Base-by-base conservation (phyloP, 495 filamentous ascomycete species). In the Aspergillus diversus region DNA sequence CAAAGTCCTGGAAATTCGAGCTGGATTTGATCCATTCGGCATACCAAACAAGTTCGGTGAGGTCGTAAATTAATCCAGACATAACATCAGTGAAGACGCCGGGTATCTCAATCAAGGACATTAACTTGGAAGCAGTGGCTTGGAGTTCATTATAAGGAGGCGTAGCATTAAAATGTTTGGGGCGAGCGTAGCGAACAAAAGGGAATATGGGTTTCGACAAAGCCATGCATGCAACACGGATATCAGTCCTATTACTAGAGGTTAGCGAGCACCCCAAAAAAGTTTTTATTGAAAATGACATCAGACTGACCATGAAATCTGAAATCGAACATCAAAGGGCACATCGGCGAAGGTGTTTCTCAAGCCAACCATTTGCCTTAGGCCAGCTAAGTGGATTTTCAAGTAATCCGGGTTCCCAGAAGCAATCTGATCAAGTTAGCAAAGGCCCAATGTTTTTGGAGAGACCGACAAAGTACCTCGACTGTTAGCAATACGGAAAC, bases 281-380 rank as follows among this genome's bases (percentile, higher is more conserved):
- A 43, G 9, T 3, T 49, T 2, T n/a, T 3, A 50, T 5, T 16
- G 32, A 42, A 37, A 16, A 7, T 12, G 32, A 51, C 8, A 49
- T 17, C 8, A 33, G 6, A 67, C 73, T 52, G 21, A 81, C 79
- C 79, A 81, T 73, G 77, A 75, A 12, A 81, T 80, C 31, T 81
- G 79, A 62, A 74, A 79, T 61, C 79, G 77, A 33, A 81, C 69
- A 37, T 78, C 70, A 11, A 71, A 65, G 7, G 75, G 69, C 4
- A 81, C 77, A 33, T 81, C 77, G 11, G 76, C 71, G 46, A 81
- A 78, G 47, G 68, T 78, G 33, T 76, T 74, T 54, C 79, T 68
- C 60, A 81, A 64, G n/a, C 71, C 69, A 21, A 81, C 75, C 77
- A 81, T 81, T 66, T 80, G 78, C 47, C 78, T 69, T 56, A 81